Conservation (phyloP, 441 rosid genomes). For the Syzygium syzygioides region DNA sequence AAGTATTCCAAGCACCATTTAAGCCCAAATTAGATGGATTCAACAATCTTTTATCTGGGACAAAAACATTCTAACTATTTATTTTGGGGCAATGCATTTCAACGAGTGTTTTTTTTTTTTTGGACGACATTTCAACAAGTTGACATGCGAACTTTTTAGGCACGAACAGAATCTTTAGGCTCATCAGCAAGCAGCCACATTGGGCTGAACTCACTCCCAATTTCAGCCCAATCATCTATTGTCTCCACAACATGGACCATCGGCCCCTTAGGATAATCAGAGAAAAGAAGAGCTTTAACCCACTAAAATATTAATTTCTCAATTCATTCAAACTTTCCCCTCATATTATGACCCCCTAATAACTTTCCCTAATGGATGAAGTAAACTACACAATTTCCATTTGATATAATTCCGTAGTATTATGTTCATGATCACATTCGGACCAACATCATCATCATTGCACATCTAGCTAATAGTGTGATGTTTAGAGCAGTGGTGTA, state of each 20-base stretch:
- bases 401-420: neutral
- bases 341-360: neutral
- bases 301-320: neutral
- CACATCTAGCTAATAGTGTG: too few relatives aligned
- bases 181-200: neutral
- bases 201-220: neutral
- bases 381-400: neutral
- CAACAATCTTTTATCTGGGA: neutral
- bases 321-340: neutral
- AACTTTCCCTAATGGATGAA: neutral
- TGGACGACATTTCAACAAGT: neutral
- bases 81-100: neutral
- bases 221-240: neutral
- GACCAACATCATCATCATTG: too few relatives aligned
- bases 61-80: neutral
- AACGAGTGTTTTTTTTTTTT: neutral
- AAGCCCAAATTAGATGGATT: neutral
- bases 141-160: neutral
- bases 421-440: too few relatives aligned
- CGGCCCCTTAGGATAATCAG: neutral
- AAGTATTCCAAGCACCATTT: neutral
- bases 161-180: neutral
- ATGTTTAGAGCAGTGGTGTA: too few relatives aligned
- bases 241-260: neutral
- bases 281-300: neutral